Percentiles rank a stretch among this genome's conserved stretches.
These are phyloP conservation scores for Myxozyma melibiosi DNA, from an alignment of 805 yeast genomes.

Conservation along the genomic window DNA sequence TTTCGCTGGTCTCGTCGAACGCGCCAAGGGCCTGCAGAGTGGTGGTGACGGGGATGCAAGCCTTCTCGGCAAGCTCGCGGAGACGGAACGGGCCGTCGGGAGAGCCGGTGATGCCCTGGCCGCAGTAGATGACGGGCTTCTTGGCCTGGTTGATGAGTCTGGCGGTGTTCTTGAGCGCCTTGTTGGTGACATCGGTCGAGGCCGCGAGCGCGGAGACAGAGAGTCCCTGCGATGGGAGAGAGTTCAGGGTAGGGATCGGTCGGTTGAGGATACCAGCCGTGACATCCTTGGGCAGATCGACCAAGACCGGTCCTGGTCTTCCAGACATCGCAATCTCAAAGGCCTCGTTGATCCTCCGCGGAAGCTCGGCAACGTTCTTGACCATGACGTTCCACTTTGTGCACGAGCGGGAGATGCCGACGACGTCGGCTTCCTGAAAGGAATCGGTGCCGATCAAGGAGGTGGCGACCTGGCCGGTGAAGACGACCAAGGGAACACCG, in stretches of 20 bases:
- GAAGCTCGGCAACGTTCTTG: constrained; percentile 88
- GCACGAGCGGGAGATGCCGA: constrained; percentile 95
- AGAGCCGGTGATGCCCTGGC: constrained; percentile 83
- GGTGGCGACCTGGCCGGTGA: constrained; percentile 97
- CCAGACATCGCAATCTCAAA: constrained; percentile 95
- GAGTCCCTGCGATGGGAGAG: constrained; percentile 44
- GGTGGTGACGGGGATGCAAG: constrained; percentile 93
- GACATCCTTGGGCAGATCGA: constrained; percentile 96
- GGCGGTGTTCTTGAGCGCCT: constrained; percentile 77
- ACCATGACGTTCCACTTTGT: constrained; percentile 99
- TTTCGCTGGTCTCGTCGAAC: constrained; percentile 87
- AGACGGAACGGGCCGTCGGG: constrained; percentile 78
- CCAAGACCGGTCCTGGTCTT: constrained; percentile 97
- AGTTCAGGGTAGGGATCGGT: constrained; percentile 79
- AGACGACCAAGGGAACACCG: constrained; percentile 95
- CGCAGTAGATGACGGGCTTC: constrained; percentile 86
- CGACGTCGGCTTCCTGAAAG: constrained; percentile 98
- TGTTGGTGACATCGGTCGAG: constrained; percentile 70
- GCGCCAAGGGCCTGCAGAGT: constrained; percentile 93
- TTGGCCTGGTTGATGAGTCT: constrained; percentile 77
- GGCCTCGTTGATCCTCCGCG: constrained; percentile 94
- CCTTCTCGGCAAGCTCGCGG: constrained; percentile 85
- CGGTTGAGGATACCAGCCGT: constrained; percentile 86
- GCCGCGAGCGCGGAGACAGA: constrained; percentile 72
- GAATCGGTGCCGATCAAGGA: constrained; percentile 97